These are phyloP conservation scores for Silene noctiflora DNA, from an alignment of 179 eudicot species.

Conservation along the genomic window DNA sequence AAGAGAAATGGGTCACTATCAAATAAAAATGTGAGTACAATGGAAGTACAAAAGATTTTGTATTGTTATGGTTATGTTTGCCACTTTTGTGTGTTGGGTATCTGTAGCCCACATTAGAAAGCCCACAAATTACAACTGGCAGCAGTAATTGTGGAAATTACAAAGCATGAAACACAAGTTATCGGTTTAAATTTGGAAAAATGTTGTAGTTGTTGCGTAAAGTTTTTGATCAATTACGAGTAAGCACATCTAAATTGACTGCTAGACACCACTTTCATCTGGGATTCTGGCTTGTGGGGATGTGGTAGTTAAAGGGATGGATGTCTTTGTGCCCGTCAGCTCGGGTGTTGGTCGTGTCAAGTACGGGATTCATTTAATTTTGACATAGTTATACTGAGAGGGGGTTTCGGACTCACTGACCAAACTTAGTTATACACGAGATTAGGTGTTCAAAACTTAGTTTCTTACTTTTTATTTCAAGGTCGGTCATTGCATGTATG, in stretches of 20 bases:
- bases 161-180: background rate
- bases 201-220: slow-evolving; percentile 7
- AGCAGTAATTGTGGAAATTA: slow-evolving; percentile 11
- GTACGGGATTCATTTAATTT: background rate
- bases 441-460: too few relatives aligned
- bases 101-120: slow-evolving; percentile 17
- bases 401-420: too few relatives aligned
- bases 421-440: too few relatives aligned
- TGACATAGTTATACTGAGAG: too few relatives aligned
- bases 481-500: too few relatives aligned
- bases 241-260: background rate
- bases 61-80: slow-evolving; percentile 5
- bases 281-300: background rate
- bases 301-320: too few relatives aligned
- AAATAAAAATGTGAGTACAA: slow-evolving; percentile 5
- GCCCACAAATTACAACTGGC: background rate
- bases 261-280: background rate
- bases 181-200: background rate
- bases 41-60: slow-evolving; percentile 13
- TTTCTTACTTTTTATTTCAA: too few relatives aligned
- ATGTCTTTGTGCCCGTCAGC: background rate
- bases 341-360: background rate
- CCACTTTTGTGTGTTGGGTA: slow-evolving; percentile 11
- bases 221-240: background rate
- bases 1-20: background rate